phyloP scores from a whole-genome alignment of 345 rosid species.

The Citrus unshiu region DNA sequence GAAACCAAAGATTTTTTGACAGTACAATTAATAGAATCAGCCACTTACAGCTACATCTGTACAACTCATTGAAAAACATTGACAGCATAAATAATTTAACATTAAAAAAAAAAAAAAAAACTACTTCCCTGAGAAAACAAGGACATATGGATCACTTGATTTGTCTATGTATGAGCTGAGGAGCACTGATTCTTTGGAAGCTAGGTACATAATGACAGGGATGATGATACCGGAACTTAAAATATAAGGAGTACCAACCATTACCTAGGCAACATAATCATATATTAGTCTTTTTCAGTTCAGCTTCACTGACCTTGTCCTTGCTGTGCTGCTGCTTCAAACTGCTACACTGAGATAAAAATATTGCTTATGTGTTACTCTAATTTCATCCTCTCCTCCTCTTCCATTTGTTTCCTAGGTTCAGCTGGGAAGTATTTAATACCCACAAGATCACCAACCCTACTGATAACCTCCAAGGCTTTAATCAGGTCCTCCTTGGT shows the following conservation, averaged over 20 bases:
- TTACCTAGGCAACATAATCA: not conserved
- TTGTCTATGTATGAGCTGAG: not conserved
- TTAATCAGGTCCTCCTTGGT: constrained; percentile 60
- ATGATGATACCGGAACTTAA: not conserved
- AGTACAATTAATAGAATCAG: not conserved
- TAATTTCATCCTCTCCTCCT: constrained; percentile 26
- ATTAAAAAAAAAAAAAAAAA: not conserved
- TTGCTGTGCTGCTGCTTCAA: not conserved
- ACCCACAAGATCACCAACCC: constrained; percentile 75
- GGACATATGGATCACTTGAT: not conserved
- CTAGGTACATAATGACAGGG: not conserved
- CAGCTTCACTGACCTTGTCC: not conserved
- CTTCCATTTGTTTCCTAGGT: constrained; percentile 47
- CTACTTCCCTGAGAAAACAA: not conserved
- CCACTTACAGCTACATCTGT: constrained; percentile 12
- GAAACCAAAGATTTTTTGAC: not conserved
- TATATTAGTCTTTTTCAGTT: not conserved
- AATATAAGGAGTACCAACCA: not conserved
- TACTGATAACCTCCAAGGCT: constrained; percentile 75
- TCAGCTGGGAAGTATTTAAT: constrained; percentile 85
- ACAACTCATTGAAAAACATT: constrained; percentile 1
- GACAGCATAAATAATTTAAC: not conserved
- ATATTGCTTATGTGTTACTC: constrained; percentile 12
- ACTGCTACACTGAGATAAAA: not conserved
- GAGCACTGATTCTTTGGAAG: not conserved